Percentiles rank a stretch among this genome's conserved stretches.
Conservation (phyloP, 2,329 filamentous ascomycete genomes). For the Lasiodiplodia theobromae region DNA sequence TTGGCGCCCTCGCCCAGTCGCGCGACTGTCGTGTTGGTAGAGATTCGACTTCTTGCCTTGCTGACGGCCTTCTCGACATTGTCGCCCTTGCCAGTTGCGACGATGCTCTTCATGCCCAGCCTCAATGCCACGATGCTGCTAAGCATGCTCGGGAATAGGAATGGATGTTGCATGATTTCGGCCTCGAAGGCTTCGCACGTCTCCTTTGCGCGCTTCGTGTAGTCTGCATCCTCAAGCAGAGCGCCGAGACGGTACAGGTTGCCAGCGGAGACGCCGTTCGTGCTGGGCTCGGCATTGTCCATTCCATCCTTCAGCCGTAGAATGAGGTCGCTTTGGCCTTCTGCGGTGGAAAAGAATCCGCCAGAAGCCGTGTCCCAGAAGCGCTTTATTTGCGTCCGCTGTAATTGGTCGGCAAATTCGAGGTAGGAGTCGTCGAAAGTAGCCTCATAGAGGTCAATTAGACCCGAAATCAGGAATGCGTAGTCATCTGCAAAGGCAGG, state of each 20-base stretch:
- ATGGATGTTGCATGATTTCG: conserved; percentile 91
- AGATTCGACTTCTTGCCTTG: conserved; percentile 50
- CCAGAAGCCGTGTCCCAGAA: conserved; percentile 73
- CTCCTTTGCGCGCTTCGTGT: conserved; percentile 70
- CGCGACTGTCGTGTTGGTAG: conserved; percentile 34
- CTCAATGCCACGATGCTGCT: conserved; percentile 76
- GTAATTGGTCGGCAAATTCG: conserved; percentile 80
- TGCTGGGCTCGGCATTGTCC: conserved; percentile 88
- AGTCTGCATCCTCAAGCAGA: conserved; percentile 70
- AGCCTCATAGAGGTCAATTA: conserved; percentile 83
- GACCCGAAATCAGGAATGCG: conserved; percentile 82
- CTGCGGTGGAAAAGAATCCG: conserved; percentile 77
- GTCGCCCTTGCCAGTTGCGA: conserved; percentile 58
- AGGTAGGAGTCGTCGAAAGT: conserved; percentile 80
- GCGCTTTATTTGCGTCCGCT: conserved; percentile 75
- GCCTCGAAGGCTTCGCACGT: conserved; percentile 87
- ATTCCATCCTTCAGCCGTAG: conserved; percentile 94
- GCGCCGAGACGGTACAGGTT: conserved; percentile 85
- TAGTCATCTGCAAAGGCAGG: conserved; percentile 93
- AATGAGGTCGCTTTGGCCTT: conserved; percentile 71
- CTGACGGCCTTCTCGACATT: conserved; percentile 51
- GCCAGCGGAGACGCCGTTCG: conserved; percentile 84
- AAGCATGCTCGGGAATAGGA: conserved; percentile 85
- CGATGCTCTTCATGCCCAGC: conserved; percentile 69
- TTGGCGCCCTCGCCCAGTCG: conserved; percentile 37